Conservation (phyloP, 345 rosid species). For the Acer campestre region DNA sequence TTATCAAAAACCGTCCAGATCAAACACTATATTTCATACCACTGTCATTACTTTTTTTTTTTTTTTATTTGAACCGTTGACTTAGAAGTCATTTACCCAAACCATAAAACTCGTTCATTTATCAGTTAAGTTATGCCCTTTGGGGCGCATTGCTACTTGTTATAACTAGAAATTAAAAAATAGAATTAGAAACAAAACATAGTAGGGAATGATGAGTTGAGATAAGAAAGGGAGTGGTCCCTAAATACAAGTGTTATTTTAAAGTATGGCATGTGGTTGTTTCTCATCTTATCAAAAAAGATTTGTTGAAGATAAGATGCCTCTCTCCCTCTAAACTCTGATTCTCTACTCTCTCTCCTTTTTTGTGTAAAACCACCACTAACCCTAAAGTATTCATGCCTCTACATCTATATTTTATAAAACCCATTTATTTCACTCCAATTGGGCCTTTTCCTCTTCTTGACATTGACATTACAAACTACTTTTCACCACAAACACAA, state of each 20-base stretch:
- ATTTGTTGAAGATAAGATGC: conserved; percentile 20
- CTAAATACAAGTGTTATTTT: not conserved
- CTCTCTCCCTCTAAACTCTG: not conserved
- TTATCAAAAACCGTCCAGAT: too few relatives aligned
- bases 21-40: too few relatives aligned
- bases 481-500: conserved; percentile 1
- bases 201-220: not conserved
- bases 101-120: too few relatives aligned
- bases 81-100: too few relatives aligned
- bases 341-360: not conserved
- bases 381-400: not conserved
- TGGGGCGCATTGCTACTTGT: too few relatives aligned
- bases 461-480: conserved; percentile 19
- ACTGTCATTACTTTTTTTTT: too few relatives aligned
- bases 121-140: too few relatives aligned
- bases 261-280: conserved; percentile 14
- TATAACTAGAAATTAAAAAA: too few relatives aligned
- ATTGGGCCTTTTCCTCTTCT: not conserved
- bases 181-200: too few relatives aligned
- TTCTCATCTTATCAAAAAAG: conserved; percentile 12
- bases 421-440: conserved; percentile 1
- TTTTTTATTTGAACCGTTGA: too few relatives aligned
- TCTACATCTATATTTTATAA: too few relatives aligned
- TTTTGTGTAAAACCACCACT: too few relatives aligned
- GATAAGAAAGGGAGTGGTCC: conserved; percentile 22